Evolutionary conservation across 306 rosid species (phyloP).

Genomic region (Pyrus bretschneideri): DNA sequence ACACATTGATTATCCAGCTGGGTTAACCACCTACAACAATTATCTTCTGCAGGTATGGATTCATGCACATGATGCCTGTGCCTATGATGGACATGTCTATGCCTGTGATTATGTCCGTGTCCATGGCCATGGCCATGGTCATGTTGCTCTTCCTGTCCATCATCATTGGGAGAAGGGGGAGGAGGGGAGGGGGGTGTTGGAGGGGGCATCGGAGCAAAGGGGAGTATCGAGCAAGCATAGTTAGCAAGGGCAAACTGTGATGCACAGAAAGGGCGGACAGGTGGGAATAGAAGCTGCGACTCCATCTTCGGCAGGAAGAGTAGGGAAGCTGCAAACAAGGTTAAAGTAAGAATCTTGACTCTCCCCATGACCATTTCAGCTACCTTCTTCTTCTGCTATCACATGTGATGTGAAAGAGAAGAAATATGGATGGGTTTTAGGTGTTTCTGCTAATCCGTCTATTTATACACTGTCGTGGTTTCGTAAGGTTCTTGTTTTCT

Average conservation of each 20-base stretch:
- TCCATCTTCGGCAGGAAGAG: constrained; percentile 27
- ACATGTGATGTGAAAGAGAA: background rate
- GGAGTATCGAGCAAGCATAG: constrained; percentile 60
- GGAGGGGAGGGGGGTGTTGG: constrained; percentile 26
- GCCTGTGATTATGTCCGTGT: constrained; percentile 3
- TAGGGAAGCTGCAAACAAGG: constrained; percentile 19
- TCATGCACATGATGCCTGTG: background rate
- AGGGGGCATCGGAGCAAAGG: constrained; percentile 23
- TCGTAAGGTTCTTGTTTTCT: constrained; percentile 17
- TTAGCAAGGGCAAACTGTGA: constrained; percentile 63
- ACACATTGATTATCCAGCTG: constrained; percentile 61
- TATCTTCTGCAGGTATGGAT: constrained; percentile 27
- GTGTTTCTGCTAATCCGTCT: constrained; percentile 9
- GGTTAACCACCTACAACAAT: constrained; percentile 69
- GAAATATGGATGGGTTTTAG: constrained; percentile 15
- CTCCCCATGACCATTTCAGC: constrained; percentile 26
- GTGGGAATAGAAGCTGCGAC: constrained; percentile 3
- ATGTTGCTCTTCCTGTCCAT: background rate
- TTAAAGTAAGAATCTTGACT: constrained; percentile 13
- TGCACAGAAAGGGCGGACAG: constrained; percentile 51
- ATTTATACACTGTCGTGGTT: constrained; percentile 32
- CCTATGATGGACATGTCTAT: constrained; percentile 4
- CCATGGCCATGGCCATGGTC: background rate
- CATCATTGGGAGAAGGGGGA: constrained; percentile 9
- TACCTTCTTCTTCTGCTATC: background rate